These are phyloP conservation scores for Geotrichum bryndzae DNA, from an alignment of 1,139 yeast genomes.

Conservation along the genomic window DNA sequence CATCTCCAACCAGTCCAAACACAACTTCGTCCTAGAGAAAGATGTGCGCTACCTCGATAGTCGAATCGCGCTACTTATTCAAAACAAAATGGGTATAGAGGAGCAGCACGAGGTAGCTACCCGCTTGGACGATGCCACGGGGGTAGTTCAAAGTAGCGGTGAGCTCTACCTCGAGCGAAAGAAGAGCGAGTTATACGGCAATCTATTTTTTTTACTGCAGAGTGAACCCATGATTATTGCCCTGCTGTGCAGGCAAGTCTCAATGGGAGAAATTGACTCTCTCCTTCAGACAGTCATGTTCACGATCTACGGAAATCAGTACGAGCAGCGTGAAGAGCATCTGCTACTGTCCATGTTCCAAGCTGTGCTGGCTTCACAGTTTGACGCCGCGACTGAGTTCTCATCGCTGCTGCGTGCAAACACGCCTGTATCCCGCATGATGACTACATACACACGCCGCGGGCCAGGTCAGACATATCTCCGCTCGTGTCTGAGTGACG, in stretches of 20 bases:
- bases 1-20: conserved; percentile 37
- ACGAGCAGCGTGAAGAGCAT: conserved; percentile 41
- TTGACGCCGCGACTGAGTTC: conserved; percentile 37
- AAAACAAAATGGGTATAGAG: conserved; percentile 38
- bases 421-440: conserved; percentile 41
- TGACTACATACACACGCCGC: conserved; percentile 41
- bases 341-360: conserved; percentile 39
- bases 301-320: conserved; percentile 42
- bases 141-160: conserved; percentile 3
- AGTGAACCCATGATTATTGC: conserved; percentile 40
- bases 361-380: conserved; percentile 38
- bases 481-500: conserved; percentile 33
- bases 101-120: conserved; percentile 38
- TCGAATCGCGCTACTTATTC: conserved; percentile 39
- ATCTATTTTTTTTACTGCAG: conserved; percentile 38
- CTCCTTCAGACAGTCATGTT: conserved; percentile 42
- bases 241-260: conserved; percentile 34
- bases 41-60: conserved; percentile 40
- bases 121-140: conserved; percentile 27
- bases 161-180: conserved; percentile 30
- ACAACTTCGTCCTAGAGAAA: conserved; percentile 38
- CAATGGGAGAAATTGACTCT: conserved; percentile 39
- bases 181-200: conserved; percentile 35
- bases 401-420: conserved; percentile 38
- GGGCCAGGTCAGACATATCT: conserved; percentile 42